Evolutionary conservation across 306 rosid genomes (phyloP).

Genomic region (Myrica gale): DNA sequence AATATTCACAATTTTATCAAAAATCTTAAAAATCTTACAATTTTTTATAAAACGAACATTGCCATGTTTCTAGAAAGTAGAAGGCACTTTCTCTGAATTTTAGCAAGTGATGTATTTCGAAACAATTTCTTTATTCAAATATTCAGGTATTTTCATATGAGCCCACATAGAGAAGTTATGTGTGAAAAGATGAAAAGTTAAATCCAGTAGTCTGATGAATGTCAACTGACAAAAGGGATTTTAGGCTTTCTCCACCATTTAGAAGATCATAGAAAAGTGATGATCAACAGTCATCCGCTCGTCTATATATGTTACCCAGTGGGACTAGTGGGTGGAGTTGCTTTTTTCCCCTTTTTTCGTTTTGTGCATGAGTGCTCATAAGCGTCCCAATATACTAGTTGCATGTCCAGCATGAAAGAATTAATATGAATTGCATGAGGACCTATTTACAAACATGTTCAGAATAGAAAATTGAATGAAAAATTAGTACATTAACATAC

Average conservation of each 20-base stretch:
- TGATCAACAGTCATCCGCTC: conserved; percentile 23
- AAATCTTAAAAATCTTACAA: no score
- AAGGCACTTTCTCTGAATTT: neutral
- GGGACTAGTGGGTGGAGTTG: neutral
- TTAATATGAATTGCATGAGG: conserved; percentile 7
- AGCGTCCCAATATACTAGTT: neutral
- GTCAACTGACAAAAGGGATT: conserved; percentile 6
- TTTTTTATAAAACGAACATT: neutral
- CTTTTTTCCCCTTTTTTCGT: neutral
- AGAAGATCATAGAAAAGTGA: conserved; percentile 15
- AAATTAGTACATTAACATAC: conserved; percentile 39
- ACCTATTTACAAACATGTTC: conserved; percentile 12
- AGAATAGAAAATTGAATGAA: conserved; percentile 18
- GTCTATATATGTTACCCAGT: conserved; percentile 18
- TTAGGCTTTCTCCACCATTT: neutral
- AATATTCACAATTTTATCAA: no score
- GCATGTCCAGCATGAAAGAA: conserved; percentile 16
- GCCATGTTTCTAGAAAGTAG: conserved; percentile 21
- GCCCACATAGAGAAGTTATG: neutral
- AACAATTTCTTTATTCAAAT: neutral
- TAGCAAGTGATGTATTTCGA: no score
- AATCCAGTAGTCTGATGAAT: conserved; percentile 19
- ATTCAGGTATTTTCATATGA: conserved; percentile 2
- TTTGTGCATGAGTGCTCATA: neutral
- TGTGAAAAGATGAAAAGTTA: conserved; percentile 1